Evolutionary conservation across 202 grass and related monocot genomes (phyloP).

Genomic region (Carex sylvatica): DNA sequence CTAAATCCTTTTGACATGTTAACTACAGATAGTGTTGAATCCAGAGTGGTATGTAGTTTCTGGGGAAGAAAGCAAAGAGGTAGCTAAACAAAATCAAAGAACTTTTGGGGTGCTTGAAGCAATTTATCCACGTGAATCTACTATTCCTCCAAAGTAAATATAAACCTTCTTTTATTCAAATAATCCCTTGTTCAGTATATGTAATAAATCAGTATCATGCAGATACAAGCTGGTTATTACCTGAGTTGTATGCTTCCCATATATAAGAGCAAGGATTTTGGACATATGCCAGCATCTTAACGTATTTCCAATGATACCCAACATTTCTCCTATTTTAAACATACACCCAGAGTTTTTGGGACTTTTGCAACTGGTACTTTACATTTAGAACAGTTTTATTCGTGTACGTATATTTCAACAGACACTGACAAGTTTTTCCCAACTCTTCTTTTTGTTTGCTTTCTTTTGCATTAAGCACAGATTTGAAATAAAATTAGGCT

Average conservation of each 20-base stretch:
- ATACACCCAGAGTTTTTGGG: neutral
- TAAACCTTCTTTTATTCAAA: constrained; percentile 23
- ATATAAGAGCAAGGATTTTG: neutral
- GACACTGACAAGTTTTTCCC: neutral
- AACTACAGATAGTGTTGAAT: constrained; percentile 56
- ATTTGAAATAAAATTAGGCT: neutral
- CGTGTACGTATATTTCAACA: neutral
- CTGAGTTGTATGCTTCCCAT: neutral
- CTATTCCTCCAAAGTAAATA: constrained; percentile 86
- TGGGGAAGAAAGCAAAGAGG: constrained; percentile 90
- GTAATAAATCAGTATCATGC: neutral
- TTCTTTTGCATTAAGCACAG: neutral
- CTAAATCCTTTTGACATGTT: constrained; percentile 19
- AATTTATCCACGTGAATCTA: constrained; percentile 89
- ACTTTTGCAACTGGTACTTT: neutral
- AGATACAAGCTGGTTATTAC: constrained; percentile 13
- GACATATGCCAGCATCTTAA: neutral
- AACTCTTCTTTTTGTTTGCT: neutral
- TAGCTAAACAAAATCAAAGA: constrained; percentile 65
- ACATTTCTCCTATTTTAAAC: neutral
- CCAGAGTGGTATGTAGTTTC: constrained; percentile 61
- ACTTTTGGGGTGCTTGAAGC: constrained; percentile 82
- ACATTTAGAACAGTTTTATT: neutral
- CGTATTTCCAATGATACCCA: constrained; percentile 6
- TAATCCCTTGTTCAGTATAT: neutral